Conservation (phyloP, 2,329 filamentous ascomycete species). For the Aspergillus alliaceus region DNA sequence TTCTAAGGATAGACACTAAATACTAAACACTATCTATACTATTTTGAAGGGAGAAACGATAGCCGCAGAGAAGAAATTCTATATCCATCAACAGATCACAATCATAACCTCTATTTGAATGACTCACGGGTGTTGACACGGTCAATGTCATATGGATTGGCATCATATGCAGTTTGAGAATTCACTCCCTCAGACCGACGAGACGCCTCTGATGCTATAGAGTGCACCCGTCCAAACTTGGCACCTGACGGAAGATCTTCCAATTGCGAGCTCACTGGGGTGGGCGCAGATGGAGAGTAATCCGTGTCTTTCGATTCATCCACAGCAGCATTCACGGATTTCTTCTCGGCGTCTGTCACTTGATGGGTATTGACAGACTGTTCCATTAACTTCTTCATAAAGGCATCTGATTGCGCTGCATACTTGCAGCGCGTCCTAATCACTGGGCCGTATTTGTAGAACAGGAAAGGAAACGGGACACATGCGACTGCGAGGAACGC, state of each 20-base stretch:
- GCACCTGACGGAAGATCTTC: conserved; percentile 2
- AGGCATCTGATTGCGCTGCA: conserved; percentile 10
- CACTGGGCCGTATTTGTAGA: conserved; percentile 17
- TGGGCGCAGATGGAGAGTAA: background rate
- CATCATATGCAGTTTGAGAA: conserved; percentile 10
- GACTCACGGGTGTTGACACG: conserved; percentile 13
- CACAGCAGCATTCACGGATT: background rate
- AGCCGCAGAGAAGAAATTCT: background rate
- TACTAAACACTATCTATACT: background rate
- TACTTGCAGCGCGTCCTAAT: conserved; percentile 16
- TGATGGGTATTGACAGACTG: background rate
- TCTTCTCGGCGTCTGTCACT: background rate
- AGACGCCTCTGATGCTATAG: conserved; percentile 4
- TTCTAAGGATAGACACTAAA: background rate
- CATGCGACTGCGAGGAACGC: conserved; percentile 25
- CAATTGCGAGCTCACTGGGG: background rate
- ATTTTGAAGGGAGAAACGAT: background rate
- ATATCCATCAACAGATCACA: background rate
- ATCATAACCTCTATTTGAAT: conserved; percentile 7
- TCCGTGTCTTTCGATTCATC: background rate
- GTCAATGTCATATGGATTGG: conserved; percentile 14
- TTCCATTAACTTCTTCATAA: conserved; percentile 11
- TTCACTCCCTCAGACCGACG: background rate
- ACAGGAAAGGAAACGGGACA: conserved; percentile 32
- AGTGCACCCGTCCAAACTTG: conserved; percentile 2